Base-by-base conservation (phyloP, 192 early-diverging fungal species). In the Coemansia sp. region DNA sequence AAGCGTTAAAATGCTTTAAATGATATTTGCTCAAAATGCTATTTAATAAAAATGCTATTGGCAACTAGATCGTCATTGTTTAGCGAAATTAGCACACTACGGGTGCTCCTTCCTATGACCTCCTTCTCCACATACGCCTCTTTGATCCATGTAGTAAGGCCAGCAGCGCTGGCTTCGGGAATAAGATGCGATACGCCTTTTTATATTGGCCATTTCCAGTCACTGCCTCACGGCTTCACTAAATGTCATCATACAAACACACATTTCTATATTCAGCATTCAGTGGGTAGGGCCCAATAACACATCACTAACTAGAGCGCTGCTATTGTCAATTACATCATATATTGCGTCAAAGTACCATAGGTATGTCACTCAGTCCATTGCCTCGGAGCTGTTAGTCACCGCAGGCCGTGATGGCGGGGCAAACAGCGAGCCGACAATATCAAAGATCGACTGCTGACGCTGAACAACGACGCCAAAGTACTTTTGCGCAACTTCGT, bases 401-500 rank as follows among this genome's bases (percentile, higher is more conserved):
- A 82, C 67, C 11, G 65, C 63, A 10, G 79, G 66, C 8, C 51
- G 75, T 11, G 79, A 64, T 1, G 75, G 81, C 36, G 75, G 34
- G 6, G 75, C 75, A 57, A 83, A 78, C 6, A 83, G 53, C 57
- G 75, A 72, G 61, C 70, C 78, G 45, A 83, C 75, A 27, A 83
- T 74, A 61, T 83, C 82, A 66, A 79, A 77, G 21, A 79, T 54
- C 34, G 76, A 79, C 63, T 79, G 82, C 69, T 78, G 82, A 59
- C 71, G 77, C 36, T 79, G 76, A 41, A 79, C 60, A 11, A 79
- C 77, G 37, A 84, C 74, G 31, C 82, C 82, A 79, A 84, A 84
- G 67, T 71, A 84, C 66, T 72, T 73, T 51, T 75, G 70, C 6
- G 74, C 82, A 4, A 84, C 48, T 11, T 46, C 40, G 16, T 84